These are phyloP conservation scores for Boletus vinaceobasis DNA, from an alignment of 768 basidiomycete species.

Conservation along the genomic window DNA sequence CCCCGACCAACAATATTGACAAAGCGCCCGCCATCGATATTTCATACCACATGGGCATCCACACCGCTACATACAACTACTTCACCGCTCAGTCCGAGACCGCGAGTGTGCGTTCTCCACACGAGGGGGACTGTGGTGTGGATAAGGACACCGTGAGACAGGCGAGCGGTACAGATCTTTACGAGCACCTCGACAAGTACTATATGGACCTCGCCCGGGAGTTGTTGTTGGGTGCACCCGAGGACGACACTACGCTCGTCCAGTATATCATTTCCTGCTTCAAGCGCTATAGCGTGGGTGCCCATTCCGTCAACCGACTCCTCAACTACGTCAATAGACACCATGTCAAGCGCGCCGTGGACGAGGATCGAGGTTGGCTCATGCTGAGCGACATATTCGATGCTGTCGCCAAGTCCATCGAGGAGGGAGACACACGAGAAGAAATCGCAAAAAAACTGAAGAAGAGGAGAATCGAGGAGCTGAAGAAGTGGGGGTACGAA, in stretches of 20 bases:
- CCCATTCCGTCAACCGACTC: slow-evolving; percentile 65
- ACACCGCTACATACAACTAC: slow-evolving; percentile 84
- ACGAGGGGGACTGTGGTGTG: slow-evolving; percentile 10
- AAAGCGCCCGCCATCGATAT: slow-evolving; percentile 73
- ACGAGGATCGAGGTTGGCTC: slow-evolving; percentile 79
- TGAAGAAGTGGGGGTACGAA: slow-evolving; percentile 69
- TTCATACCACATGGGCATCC: slow-evolving; percentile 70
- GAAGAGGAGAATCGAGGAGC: slow-evolving; percentile 58
- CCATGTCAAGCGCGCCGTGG: slow-evolving; percentile 71
- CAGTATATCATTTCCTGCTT: slow-evolving; percentile 71
- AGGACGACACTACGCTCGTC: slow-evolving; percentile 63
- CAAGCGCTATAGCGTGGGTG: slow-evolving; percentile 66
- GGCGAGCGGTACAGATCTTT: slow-evolving; percentile 63
- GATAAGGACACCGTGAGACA: slow-evolving; percentile 29
- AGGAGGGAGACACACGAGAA: slow-evolving; percentile 54
- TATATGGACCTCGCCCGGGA: slow-evolving; percentile 60
- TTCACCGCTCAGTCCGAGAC: slow-evolving; percentile 58
- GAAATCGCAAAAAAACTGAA: slow-evolving; percentile 54
- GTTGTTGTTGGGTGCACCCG: slow-evolving; percentile 57
- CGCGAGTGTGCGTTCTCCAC: slow-evolving; percentile 24
- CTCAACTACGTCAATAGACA: slow-evolving; percentile 71
- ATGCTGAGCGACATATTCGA: slow-evolving; percentile 63
- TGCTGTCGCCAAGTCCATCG: slow-evolving; percentile 51
- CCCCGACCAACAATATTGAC: slow-evolving; percentile 53
- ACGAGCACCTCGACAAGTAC: slow-evolving; percentile 71